Evolutionary conservation across 495 filamentous ascomycete genomes (phyloP).

Genomic region (Aspergillus funiculosus): DNA sequence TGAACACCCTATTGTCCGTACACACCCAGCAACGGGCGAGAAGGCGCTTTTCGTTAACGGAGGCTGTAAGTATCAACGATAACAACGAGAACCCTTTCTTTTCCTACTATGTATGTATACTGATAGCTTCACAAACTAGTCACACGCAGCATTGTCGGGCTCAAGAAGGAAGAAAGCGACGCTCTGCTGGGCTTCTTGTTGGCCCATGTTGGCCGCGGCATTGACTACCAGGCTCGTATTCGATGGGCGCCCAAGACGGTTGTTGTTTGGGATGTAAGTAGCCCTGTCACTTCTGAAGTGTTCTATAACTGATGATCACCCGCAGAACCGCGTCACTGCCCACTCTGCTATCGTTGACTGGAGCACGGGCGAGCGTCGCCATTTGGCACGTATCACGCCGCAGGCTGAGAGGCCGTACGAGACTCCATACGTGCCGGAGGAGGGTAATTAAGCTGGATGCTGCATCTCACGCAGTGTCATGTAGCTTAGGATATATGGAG

Average conservation of each 20-base stretch:
- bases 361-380: constrained; percentile 53
- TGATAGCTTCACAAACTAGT: constrained; percentile 25
- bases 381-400: constrained; percentile 76
- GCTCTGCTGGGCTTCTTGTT: constrained; percentile 71
- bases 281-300: background rate
- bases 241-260: constrained; percentile 71
- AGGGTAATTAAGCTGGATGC: no score
- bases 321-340: constrained; percentile 65
- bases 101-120: background rate
- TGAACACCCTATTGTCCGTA: constrained; percentile 72
- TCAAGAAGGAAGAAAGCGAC: constrained; percentile 74
- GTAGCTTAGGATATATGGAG: no score
- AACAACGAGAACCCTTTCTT: no score
- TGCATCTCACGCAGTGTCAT: no score
- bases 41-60: constrained; percentile 77
- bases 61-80: constrained; percentile 61
- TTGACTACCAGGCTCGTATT: constrained; percentile 72
- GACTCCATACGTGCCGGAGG: constrained; percentile 9
- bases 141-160: constrained; percentile 52
- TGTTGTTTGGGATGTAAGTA: constrained; percentile 45
- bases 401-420: constrained; percentile 56
- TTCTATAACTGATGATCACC: constrained; percentile 10
- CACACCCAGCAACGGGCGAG: constrained; percentile 74
- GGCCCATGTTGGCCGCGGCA: constrained; percentile 65
- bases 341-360: constrained; percentile 78